phyloP scores from a whole-genome alignment of 73 alveolate genomes.

The Paramecium tetraurelia region DNA sequence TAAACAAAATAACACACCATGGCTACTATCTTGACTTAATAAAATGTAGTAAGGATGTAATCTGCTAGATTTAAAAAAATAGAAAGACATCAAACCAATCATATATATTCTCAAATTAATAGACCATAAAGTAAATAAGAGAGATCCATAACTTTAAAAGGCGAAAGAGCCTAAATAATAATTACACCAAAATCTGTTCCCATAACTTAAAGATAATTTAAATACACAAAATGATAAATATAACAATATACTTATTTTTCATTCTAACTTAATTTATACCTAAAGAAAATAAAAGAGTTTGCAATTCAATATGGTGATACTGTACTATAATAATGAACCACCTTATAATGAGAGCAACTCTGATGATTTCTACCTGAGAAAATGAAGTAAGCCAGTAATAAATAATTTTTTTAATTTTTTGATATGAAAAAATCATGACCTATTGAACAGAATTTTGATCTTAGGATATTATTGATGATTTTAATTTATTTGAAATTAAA shows the following conservation, averaged over 20 bases:
- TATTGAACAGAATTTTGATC: no score
- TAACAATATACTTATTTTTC: neutral
- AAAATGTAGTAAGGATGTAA: neutral
- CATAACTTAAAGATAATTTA: neutral
- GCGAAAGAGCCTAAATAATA: neutral
- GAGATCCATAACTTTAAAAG: neutral
- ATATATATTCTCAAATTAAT: neutral
- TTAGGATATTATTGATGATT: no score
- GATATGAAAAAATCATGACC: no score
- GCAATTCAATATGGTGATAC: no score
- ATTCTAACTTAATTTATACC: slow-evolving; percentile 27
- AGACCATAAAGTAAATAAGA: neutral
- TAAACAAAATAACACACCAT: neutral
- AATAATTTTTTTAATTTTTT: no score
- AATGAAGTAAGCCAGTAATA: no score
- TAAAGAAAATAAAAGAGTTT: no score
- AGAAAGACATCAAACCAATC: neutral
- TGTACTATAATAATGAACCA: no score
- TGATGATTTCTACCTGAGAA: no score
- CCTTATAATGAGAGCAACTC: no score
- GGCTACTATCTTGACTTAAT: neutral
- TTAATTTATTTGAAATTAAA: no score
- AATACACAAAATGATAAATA: neutral
- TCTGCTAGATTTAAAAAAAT: neutral
- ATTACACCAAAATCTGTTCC: neutral